Conservation (phyloP, 208 protist species). For the Zelonia costaricensis region DNA sequence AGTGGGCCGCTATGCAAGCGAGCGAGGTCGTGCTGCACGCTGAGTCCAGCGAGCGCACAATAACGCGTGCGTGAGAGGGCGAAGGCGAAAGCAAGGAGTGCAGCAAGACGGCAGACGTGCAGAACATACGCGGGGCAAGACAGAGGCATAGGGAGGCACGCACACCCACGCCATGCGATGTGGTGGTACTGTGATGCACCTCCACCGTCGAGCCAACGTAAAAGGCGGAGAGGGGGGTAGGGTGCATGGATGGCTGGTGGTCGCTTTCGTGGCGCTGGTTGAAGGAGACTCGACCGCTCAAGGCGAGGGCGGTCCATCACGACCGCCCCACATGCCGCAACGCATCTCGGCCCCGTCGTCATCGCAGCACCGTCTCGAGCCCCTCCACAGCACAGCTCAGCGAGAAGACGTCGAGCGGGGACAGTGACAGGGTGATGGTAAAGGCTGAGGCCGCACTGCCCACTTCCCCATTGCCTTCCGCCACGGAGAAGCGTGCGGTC, state of each 20-base stretch:
- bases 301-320: no score
- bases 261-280: no score
- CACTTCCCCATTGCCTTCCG: neutral
- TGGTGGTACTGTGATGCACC: neutral
- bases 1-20: no score
- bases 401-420: conserved; percentile 23
- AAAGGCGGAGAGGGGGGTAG: no score
- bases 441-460: neutral
- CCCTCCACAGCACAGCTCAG: conserved; percentile 17
- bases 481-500: no score
- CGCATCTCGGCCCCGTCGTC: neutral
- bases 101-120: no score
- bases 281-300: no score
- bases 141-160: neutral
- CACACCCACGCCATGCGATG: neutral
- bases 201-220: no score
- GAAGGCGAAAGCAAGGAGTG: neutral
- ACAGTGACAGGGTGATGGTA: conserved; percentile 1
- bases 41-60: conserved; percentile 74
- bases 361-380: conserved; percentile 1
- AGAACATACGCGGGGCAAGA: neutral
- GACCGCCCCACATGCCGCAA: neutral
- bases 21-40: no score
- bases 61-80: neutral
- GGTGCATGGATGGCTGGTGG: no score